A percentile compares a stretch with the other conserved stretches of the same genome.
phyloP scores from a whole-genome alignment of 129 eudicot species.

The Pulicaria dysenterica region DNA sequence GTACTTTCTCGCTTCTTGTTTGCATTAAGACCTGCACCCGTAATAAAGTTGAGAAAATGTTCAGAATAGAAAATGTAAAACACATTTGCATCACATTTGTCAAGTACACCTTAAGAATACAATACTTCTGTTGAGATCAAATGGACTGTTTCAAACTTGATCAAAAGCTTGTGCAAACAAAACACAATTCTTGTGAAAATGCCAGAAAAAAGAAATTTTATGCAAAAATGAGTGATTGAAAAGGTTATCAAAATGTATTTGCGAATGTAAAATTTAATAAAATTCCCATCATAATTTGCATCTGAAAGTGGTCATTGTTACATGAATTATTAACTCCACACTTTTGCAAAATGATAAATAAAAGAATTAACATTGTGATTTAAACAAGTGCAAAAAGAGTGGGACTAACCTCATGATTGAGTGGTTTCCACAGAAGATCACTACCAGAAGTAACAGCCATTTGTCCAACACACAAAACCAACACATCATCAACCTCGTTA shows the following conservation, averaged over 20 bases:
- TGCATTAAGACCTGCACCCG: conserved; percentile 79
- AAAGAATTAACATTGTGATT: no score
- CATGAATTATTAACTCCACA: no score
- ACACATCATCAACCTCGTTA: conserved; percentile 69
- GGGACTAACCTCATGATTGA: conserved; percentile 72
- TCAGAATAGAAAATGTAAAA: not conserved
- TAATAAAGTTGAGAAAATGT: not conserved
- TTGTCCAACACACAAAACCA: conserved; percentile 84
- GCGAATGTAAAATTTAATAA: no score
- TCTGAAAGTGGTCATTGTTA: no score
- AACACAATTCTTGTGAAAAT: not conserved
- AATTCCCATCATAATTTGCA: no score
- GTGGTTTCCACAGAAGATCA: conserved; percentile 85
- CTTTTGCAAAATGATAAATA: no score
- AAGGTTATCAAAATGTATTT: not conserved
- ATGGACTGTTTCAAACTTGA: no score
- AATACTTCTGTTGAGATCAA: no score
- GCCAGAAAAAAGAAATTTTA: not conserved
- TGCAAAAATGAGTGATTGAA: not conserved
- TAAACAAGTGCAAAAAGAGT: not conserved
- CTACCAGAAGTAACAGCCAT: conserved; percentile 93
- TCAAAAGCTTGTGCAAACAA: not conserved
- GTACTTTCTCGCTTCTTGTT: conserved; percentile 74
- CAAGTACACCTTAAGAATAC: no score
- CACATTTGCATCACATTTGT: no score